Percentiles rank a stretch among this genome's conserved stretches.
These are phyloP conservation scores for Annulohypoxylon bovei DNA, from an alignment of 495 filamentous ascomycete genomes.

Conservation along the genomic window DNA sequence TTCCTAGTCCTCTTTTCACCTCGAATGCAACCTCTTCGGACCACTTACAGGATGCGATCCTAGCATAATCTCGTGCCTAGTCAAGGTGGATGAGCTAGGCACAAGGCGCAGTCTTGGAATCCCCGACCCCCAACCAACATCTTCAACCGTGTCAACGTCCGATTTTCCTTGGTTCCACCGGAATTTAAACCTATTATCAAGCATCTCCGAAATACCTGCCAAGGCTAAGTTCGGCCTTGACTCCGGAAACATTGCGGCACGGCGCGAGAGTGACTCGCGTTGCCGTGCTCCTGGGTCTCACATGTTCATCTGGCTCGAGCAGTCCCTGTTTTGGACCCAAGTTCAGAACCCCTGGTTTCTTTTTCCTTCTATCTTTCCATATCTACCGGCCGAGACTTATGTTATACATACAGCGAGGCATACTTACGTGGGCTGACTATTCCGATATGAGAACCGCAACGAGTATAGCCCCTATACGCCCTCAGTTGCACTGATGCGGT, in stretches of 20 bases:
- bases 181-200: constrained; percentile 15
- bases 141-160: constrained; percentile 22
- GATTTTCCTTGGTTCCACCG: constrained; percentile 6
- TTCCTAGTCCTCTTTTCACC: constrained; percentile 23
- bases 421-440: constrained; percentile 24
- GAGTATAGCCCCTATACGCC: constrained; percentile 29
- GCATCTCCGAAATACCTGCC: constrained; percentile 1
- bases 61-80: constrained; percentile 34
- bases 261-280: constrained; percentile 3
- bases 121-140: constrained; percentile 40
- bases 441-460: constrained; percentile 9
- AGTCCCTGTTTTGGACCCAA: constrained; percentile 16
- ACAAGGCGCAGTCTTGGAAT: constrained; percentile 38
- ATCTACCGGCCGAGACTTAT: constrained; percentile 2
- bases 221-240: constrained; percentile 19
- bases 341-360: neutral
- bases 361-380: neutral
- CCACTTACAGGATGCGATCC: constrained; percentile 35
- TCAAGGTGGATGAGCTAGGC: constrained; percentile 33
- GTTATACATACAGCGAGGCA: constrained; percentile 16
- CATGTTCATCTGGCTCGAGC: neutral
- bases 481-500: constrained; percentile 10
- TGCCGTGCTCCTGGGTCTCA: constrained; percentile 16
- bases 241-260: constrained; percentile 19
- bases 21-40: constrained; percentile 29